Conservation (phyloP, 305 asterid species). For the Stenogyne calaminthoides region DNA sequence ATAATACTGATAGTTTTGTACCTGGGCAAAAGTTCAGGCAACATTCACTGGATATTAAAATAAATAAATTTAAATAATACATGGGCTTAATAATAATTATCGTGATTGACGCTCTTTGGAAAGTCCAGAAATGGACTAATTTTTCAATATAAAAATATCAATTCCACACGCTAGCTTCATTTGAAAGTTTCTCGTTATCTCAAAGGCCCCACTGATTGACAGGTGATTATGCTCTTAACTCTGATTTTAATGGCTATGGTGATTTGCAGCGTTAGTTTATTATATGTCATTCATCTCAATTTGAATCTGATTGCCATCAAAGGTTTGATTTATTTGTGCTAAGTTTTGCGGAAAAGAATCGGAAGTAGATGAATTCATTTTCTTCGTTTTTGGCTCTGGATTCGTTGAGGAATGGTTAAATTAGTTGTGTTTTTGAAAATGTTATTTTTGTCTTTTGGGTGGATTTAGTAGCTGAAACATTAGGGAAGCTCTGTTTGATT, state of each 20-base stretch:
- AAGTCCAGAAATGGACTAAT: not conserved
- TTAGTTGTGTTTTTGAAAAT: not conserved
- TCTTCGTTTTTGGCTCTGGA: slow-evolving; percentile 20
- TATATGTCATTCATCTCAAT: not conserved
- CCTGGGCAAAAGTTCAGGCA: slow-evolving; percentile 16
- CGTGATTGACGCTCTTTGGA: slow-evolving; percentile 16
- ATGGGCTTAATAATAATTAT: not conserved
- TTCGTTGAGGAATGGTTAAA: slow-evolving; percentile 18
- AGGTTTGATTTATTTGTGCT: not conserved
- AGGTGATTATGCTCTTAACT: slow-evolving; percentile 30
- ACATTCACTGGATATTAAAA: slow-evolving; percentile 15
- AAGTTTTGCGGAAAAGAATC: not conserved
- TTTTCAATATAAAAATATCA: not conserved
- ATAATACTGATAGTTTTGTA: not conserved
- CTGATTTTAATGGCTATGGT: not conserved
- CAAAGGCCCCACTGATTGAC: slow-evolving; percentile 19
- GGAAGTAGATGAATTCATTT: slow-evolving; percentile 11
- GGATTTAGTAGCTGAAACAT: slow-evolving; percentile 7
- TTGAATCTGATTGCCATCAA: not conserved
- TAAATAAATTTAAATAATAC: not conserved
- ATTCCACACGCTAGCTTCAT: slow-evolving; percentile 15
- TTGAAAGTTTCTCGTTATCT: slow-evolving; percentile 9
- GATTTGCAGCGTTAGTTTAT: slow-evolving; percentile 9
- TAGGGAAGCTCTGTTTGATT: slow-evolving; percentile 4
- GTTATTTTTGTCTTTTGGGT: not conserved